Evolutionary conservation across 306 rosid genomes (phyloP).

Genomic region (Carpinus viminea): DNA sequence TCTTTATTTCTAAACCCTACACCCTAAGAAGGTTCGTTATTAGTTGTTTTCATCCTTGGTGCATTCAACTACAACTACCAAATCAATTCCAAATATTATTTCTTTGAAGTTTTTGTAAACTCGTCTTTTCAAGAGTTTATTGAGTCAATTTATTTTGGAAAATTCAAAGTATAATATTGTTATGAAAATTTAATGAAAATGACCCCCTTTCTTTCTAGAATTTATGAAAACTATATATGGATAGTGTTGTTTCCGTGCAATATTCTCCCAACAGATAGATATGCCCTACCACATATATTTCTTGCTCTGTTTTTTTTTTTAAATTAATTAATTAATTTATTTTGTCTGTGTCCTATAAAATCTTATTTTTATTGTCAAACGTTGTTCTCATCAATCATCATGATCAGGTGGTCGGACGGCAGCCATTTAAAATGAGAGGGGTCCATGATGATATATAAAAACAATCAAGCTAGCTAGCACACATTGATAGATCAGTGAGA

Average conservation of each 20-base stretch:
- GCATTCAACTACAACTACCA: background rate
- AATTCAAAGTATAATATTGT: background rate
- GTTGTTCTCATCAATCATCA: background rate
- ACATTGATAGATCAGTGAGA: background rate
- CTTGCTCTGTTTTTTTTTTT: too few species aligned
- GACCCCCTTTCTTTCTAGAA: background rate
- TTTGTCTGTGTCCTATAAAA: conserved; percentile 4
- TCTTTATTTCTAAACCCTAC: too few species aligned
- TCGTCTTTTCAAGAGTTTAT: background rate
- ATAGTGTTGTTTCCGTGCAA: too few species aligned
- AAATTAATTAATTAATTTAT: too few species aligned
- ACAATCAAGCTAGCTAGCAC: background rate
- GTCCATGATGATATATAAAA: conserved; percentile 2
- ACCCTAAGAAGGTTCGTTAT: too few species aligned
- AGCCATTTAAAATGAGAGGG: conserved; percentile 5
- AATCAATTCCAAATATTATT: background rate
- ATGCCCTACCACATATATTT: background rate
- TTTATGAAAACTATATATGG: too few species aligned
- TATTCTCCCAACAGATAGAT: too few species aligned
- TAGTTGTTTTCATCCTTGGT: too few species aligned
- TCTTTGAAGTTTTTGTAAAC: background rate
- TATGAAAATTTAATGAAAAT: background rate
- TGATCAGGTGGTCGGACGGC: background rate
- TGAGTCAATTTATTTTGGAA: background rate
- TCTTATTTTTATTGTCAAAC: conserved; percentile 4